Evolutionary conservation across 2,329 filamentous ascomycete genomes (phyloP), one percentile per base, ranked within the genome.

Genomic region (Aspergillus ibericus): DNA sequence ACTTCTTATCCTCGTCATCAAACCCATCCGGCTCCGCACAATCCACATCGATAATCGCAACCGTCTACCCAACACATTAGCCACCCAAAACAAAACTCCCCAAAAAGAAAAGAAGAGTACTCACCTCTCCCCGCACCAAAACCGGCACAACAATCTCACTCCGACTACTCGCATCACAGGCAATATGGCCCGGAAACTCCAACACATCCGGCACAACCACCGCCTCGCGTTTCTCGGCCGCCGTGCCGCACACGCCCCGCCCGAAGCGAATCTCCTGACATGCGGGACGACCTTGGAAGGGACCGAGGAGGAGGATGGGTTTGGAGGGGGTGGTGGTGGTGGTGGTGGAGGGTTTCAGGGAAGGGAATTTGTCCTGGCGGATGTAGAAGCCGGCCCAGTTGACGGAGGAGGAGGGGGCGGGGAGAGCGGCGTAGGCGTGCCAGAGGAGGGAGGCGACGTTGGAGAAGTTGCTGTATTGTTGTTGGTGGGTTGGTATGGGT

Each of bases 81-180:
- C 54, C 40, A 53, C n/a, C 34, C 18, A 55, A 44, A 16, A 22
- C 4, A 53, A 18, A 29, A 12, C 6, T 32, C 32, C 4, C 5
- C 13, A 46, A n/a, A 29, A 22, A 32, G 1, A 22, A 56, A 53
- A n/a, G n/a, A 40, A 38, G 47, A 35, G 27, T 35, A 70, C 75
- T 65, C 55, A 77, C 76, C 72, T 78, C 76, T 34, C 70, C 73
- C 16, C 61, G 62, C n/a, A 68, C 63, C 51, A 78, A 46, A 66
- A 81, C 75, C 35, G 80, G 79, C 46, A 81, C 78, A 13, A 81
- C 80, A 66, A 82, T 78, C 68, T 82, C 80, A 70, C 80, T 81
- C 60, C 71, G 70, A 60, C 75, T 81, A 36, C 78, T 77, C 10
- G 74, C 75, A 64, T 81, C 80, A 63, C 80, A 82, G 10, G 80